Percentiles rank a stretch among this genome's conserved stretches.
Evolutionary conservation across 1,284 basidiomycete species (phyloP).

Genomic region (Vanrija humicola): DNA sequence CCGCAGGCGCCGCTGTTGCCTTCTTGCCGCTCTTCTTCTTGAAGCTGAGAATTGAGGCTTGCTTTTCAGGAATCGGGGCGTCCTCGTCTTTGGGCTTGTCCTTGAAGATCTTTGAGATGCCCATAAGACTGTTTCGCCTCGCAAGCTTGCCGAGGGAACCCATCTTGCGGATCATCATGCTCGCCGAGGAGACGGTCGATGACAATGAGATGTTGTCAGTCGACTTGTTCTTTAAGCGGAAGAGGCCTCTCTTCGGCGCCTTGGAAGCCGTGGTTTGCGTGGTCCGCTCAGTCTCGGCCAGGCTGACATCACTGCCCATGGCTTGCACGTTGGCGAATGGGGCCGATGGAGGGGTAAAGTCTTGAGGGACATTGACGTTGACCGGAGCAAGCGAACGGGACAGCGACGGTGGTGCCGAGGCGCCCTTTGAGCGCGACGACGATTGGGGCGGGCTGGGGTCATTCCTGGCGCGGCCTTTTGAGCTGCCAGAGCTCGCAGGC

Average conservation of each 20-base stretch:
- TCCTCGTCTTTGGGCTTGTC: conserved; percentile 69
- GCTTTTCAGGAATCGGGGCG: conserved; percentile 46
- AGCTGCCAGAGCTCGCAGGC: too few relatives aligned
- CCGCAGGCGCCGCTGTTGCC: conserved; percentile 61
- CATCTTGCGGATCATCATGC: conserved; percentile 95
- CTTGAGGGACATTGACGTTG: background rate
- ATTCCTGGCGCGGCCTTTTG: conserved; percentile 15
- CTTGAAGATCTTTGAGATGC: conserved; percentile 92
- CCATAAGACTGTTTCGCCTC: conserved; percentile 76
- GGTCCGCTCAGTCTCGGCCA: conserved; percentile 42
- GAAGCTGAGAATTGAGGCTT: conserved; percentile 35
- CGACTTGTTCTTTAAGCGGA: conserved; percentile 88
- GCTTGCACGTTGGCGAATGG: conserved; percentile 33
- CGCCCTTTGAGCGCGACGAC: conserved; percentile 7
- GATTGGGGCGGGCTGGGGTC: conserved; percentile 8
- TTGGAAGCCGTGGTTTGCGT: conserved; percentile 21
- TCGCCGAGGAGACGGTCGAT: conserved; percentile 93
- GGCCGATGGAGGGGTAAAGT: conserved; percentile 25
- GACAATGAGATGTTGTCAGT: conserved; percentile 97
- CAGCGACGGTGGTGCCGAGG: conserved; percentile 5
- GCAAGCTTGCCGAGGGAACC: conserved; percentile 91
- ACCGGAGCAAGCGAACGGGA: conserved; percentile 19
- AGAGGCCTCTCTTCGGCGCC: conserved; percentile 48
- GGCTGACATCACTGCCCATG: conserved; percentile 35
- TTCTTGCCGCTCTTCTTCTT: conserved; percentile 50